Evolutionary conservation across 2,329 filamentous ascomycete genomes (phyloP), one percentile per base, ranked within the genome.

Genomic region (Chlorencoelia australis): DNA sequence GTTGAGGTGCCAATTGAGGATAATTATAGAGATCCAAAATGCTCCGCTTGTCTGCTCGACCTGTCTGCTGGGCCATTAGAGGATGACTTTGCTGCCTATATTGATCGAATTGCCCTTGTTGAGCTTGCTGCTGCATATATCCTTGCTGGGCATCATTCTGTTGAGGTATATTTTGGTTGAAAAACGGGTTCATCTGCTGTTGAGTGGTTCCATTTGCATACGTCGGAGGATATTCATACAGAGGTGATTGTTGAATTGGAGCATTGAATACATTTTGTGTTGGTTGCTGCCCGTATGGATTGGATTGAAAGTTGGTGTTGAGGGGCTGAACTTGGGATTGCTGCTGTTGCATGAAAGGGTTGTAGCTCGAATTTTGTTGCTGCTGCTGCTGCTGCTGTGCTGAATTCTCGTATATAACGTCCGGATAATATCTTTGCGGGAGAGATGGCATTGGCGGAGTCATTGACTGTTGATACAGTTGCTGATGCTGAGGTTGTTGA

Each of bases 11-110:
- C 19, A 55, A 30, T 40, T 59, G 55, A 24, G 55, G 53, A 18
- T 55, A 71, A 53, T 73, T 77, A 39, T 84, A 89, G 8, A 91
- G 60, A 5, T 83, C 79, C 57, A 89, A 66, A 41, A 91, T 89
- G 4, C 79, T 79, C 3, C 73, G 74, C 45, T 82, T 88, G 50
- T 86, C 75, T 19, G 77, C 68, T 20, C 71, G 64, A 27, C 64
- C 63, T 11, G 66, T 63, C 33, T 65, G 62, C 27, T 62, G 59
- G 4, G 63, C 53, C 21, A 70, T 50, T 14, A 57, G 47, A 30
- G 58, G 59, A 35, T 56, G 54, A 1, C 45, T 48, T 35, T 56
- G 54, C 27, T 63, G 62, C 37, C 60, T 59, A 20, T 53, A 52
- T 40, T 56, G 56, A 4, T 42, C 34, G 16, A 44, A 45, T 44